These are phyloP conservation scores for Adansonia digitata DNA, from an alignment of 345 rosid species.

Conservation along the genomic window DNA sequence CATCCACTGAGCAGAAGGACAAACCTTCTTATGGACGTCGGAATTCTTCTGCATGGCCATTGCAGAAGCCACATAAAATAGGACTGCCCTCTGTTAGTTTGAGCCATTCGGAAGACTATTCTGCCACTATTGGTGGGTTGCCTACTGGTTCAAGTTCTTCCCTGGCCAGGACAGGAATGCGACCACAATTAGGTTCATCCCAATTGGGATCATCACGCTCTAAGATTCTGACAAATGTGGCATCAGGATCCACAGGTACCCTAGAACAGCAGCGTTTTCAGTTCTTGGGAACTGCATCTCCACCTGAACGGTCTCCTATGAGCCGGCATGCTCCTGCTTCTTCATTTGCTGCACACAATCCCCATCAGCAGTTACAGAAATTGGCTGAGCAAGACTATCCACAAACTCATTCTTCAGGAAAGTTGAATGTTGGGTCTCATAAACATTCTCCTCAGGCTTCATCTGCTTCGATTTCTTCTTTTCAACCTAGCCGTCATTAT, in stretches of 20 bases:
- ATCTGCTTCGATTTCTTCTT: slow-evolving; percentile 26
- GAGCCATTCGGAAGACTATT: slow-evolving; percentile 41
- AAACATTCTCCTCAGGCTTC: slow-evolving; percentile 23
- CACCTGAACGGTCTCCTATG: slow-evolving; percentile 44
- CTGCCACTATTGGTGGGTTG: slow-evolving; percentile 37
- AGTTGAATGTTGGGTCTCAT: slow-evolving; percentile 25
- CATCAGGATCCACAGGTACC: slow-evolving; percentile 39
- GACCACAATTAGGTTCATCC: slow-evolving; percentile 35
- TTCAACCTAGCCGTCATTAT: slow-evolving; percentile 21
- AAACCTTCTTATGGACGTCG: slow-evolving; percentile 29
- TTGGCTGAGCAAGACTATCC: slow-evolving; percentile 32
- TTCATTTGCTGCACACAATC: slow-evolving; percentile 22
- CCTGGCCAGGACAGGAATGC: slow-evolving; percentile 37
- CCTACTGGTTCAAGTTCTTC: slow-evolving; percentile 33
- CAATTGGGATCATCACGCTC: slow-evolving; percentile 33
- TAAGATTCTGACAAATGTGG: slow-evolving; percentile 33
- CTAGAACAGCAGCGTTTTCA: slow-evolving; percentile 42
- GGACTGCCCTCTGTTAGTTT: slow-evolving; percentile 26
- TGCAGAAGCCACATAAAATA: slow-evolving; percentile 29
- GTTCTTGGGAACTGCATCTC: slow-evolving; percentile 33
- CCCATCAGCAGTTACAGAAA: slow-evolving; percentile 25
- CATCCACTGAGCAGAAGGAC: slow-evolving; percentile 53
- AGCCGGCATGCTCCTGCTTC: slow-evolving; percentile 37
- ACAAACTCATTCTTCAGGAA: slow-evolving; percentile 40
- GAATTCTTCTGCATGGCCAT: slow-evolving; percentile 37